Conservation (phyloP, 768 basidiomycete genomes). For the Gloeopeniophorella convolvens region DNA sequence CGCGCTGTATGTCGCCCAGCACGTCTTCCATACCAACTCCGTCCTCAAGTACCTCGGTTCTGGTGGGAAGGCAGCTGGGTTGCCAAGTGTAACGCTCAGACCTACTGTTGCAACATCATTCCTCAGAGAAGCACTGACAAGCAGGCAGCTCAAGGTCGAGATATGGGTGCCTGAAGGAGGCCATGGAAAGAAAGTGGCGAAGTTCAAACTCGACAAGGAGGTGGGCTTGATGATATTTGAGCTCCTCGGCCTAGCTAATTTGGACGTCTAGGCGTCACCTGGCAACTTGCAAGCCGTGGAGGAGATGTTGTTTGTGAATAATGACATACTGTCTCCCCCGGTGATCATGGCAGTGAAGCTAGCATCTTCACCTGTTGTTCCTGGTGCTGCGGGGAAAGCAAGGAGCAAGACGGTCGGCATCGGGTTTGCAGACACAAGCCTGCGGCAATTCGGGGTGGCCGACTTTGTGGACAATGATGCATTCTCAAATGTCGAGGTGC, state of each 20-base stretch:
- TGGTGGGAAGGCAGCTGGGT: slow-evolving; percentile 47
- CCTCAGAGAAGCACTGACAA: slow-evolving; percentile 83
- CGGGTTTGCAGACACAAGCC: slow-evolving; percentile 87
- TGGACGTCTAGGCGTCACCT: slow-evolving; percentile 53
- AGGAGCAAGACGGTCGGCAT: slow-evolving; percentile 74
- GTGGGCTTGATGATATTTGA: slow-evolving; percentile 32
- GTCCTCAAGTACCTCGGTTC: slow-evolving; percentile 88
- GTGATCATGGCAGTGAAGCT: slow-evolving; percentile 88
- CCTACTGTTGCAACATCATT: slow-evolving; percentile 71
- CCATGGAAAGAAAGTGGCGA: slow-evolving; percentile 65
- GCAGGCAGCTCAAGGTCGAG: slow-evolving; percentile 85
- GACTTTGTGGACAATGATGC: slow-evolving; percentile 94
- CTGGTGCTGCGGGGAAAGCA: slow-evolving; percentile 37
- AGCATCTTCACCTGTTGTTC: slow-evolving; percentile 41
- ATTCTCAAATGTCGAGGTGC: slow-evolving; percentile 91
- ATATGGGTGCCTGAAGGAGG: slow-evolving; percentile 77
- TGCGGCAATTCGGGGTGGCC: slow-evolving; percentile 77
- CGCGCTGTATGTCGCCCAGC: slow-evolving; percentile 78
- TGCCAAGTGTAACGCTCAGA: slow-evolving; percentile 77
- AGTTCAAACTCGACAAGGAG: slow-evolving; percentile 79
- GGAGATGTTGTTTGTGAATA: slow-evolving; percentile 63
- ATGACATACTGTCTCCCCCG: slow-evolving; percentile 76
- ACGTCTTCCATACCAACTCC: slow-evolving; percentile 81
- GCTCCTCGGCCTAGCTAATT: not conserved
- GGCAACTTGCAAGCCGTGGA: slow-evolving; percentile 57